A percentile compares a stretch with the other conserved stretches of the same genome.
Evolutionary conservation across 208 protist species (phyloP).

Genomic region (Trichomonas vaginalis): DNA sequence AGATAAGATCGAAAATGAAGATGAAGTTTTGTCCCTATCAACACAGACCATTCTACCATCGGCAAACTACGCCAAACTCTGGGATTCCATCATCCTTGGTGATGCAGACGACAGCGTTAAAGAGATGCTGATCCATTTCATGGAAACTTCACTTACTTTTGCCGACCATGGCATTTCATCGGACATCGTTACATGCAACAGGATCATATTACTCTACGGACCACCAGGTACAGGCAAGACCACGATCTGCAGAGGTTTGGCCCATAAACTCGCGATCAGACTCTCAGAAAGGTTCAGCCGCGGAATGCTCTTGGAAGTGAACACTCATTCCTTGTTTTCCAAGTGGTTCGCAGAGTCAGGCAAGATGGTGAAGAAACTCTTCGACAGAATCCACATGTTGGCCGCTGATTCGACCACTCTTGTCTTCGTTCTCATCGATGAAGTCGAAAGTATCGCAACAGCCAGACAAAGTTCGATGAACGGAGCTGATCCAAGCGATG

Average conservation of each 20-base stretch:
- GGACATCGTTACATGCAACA: constrained; percentile 52
- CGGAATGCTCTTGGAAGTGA: constrained; percentile 10
- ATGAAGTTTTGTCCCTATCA: neutral
- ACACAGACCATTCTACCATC: neutral
- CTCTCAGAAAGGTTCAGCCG: constrained; percentile 22
- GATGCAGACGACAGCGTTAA: constrained; percentile 47
- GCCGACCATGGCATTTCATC: constrained; percentile 52
- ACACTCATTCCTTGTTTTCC: constrained; percentile 50
- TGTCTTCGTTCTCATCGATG: constrained; percentile 47
- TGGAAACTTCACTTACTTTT: constrained; percentile 61
- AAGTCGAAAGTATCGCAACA: constrained; percentile 78
- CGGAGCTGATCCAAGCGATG: constrained; percentile 72
- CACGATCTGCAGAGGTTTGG: constrained; percentile 54
- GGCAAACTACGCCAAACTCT: neutral
- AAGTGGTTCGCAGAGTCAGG: constrained; percentile 87
- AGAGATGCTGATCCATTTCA: constrained; percentile 62
- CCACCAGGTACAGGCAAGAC: constrained; percentile 54
- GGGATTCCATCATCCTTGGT: neutral
- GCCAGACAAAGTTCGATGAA: constrained; percentile 55
- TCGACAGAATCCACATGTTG: constrained; percentile 37
- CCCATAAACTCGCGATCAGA: constrained; percentile 55
- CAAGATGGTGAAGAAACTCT: constrained; percentile 79
- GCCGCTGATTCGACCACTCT: neutral
- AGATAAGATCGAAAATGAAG: neutral
- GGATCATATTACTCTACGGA: constrained; percentile 39